Percentiles rank a stretch among this genome's conserved stretches.
Conservation (phyloP, 2,329 filamentous ascomycete genomes). For the Aureobasidium sp. region DNA sequence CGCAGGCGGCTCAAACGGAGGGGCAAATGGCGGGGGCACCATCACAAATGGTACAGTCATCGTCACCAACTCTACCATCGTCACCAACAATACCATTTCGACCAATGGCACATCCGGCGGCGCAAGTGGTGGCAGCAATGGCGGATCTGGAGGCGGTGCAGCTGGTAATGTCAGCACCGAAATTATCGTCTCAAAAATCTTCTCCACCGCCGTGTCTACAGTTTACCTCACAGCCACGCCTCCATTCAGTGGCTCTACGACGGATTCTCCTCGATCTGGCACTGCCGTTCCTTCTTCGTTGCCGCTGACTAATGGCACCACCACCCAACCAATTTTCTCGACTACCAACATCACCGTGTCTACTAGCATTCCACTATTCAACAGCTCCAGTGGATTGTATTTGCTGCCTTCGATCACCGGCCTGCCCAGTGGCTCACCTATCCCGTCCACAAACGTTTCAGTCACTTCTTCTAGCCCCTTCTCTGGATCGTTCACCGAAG, state of each 20-base stretch:
- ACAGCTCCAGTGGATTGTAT: constrained; percentile 6
- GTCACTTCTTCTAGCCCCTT: constrained; percentile 1
- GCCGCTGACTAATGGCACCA: background rate
- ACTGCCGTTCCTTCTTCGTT: background rate
- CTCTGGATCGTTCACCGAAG: background rate
- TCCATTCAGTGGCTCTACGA: background rate
- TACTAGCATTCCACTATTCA: constrained; percentile 10
- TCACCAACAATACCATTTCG: constrained; percentile 7
- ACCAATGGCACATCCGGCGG: constrained; percentile 11
- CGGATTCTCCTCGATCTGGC: background rate
- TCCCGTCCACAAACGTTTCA: background rate
- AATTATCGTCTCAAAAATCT: constrained; percentile 9
- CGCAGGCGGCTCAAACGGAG: constrained; percentile 9
- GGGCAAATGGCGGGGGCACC: background rate
- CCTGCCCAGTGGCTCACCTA: background rate
- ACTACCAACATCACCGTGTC: background rate
- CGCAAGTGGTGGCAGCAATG: constrained; percentile 3
- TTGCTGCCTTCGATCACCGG: background rate
- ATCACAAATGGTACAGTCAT: constrained; percentile 8
- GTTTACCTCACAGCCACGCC: constrained; percentile 2
- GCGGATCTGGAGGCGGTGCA: constrained; percentile 10
- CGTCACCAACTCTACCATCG: constrained; percentile 11
- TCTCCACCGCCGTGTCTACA: constrained; percentile 8
- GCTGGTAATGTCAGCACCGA: constrained; percentile 9
- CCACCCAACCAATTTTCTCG: background rate